These are phyloP conservation scores for Suillus sp. DNA, from an alignment of 768 basidiomycete genomes.

Conservation along the genomic window DNA sequence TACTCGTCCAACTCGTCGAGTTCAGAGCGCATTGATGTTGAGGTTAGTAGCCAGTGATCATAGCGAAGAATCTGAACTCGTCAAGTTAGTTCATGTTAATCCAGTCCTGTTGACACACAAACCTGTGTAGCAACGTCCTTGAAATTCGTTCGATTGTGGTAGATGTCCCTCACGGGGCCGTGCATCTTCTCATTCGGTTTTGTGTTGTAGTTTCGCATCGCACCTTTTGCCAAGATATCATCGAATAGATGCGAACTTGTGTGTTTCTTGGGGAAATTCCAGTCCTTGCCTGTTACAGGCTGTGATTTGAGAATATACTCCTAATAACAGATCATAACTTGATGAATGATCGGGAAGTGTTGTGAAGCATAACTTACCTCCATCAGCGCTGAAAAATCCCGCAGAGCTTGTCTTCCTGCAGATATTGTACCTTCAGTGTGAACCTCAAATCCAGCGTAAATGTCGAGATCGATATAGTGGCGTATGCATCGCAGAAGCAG, in stretches of 20 bases:
- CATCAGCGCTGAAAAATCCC: conserved; percentile 22
- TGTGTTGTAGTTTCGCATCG: conserved; percentile 32
- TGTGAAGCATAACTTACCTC: conserved; percentile 19
- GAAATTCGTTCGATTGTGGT: conserved; percentile 34
- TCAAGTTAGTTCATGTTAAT: neutral
- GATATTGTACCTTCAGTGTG: conserved; percentile 33
- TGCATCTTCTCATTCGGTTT: conserved; percentile 37
- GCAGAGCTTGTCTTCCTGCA: conserved; percentile 23
- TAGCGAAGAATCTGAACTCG: conserved; percentile 7
- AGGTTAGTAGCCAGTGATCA: neutral
- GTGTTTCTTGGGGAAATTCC: conserved; percentile 39
- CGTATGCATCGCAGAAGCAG: conserved; percentile 31
- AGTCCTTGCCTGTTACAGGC: conserved; percentile 23
- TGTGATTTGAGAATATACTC: conserved; percentile 7
- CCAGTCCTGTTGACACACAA: neutral
- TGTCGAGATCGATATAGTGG: conserved; percentile 35
- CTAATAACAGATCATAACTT: conserved; percentile 3
- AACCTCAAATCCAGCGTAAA: conserved; percentile 32
- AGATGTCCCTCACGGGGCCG: conserved; percentile 27
- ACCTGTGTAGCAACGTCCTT: conserved; percentile 38
- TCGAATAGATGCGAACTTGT: conserved; percentile 33
- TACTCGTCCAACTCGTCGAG: neutral
- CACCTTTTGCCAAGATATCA: conserved; percentile 37
- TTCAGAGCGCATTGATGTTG: conserved; percentile 10
- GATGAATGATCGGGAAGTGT: neutral